Conservation (phyloP, 768 basidiomycete species). For the Gautieria morchelliformis region DNA sequence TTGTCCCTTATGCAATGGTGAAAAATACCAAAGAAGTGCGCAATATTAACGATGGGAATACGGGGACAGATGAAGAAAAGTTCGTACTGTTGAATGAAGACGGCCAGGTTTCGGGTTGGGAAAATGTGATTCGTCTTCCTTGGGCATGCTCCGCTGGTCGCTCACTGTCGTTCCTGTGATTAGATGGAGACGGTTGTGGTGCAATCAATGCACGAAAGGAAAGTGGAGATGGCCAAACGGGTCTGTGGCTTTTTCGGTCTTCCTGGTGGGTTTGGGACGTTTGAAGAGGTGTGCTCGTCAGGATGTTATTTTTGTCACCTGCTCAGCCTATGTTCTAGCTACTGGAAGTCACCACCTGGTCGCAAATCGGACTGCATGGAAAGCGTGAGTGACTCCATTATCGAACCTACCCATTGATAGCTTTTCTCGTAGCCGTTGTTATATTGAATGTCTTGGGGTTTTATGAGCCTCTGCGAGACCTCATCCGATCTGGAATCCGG, state of each 20-base stretch:
- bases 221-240: conserved; percentile 81
- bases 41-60: not conserved
- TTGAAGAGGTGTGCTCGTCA: conserved; percentile 64
- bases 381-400: conserved; percentile 51
- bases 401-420: not conserved
- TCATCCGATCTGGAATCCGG: conserved; percentile 57
- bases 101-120: conserved; percentile 12
- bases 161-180: not conserved
- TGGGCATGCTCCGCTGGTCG: conserved; percentile 8
- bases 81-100: conserved; percentile 6
- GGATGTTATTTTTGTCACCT: too few species aligned
- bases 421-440: conserved; percentile 51
- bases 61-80: not conserved
- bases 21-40: conserved; percentile 35
- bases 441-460: conserved; percentile 79
- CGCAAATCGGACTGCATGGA: conserved; percentile 77
- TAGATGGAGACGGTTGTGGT: conserved; percentile 39
- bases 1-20: conserved; percentile 72
- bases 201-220: conserved; percentile 80
- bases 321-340: conserved; percentile 33
- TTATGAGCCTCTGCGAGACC: conserved; percentile 71
- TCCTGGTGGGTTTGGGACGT: conserved; percentile 92
- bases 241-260: conserved; percentile 77
- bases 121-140: not conserved
- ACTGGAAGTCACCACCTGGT: conserved; percentile 93